Conservation (phyloP, 805 yeast species). For the Ogataea henricii region DNA sequence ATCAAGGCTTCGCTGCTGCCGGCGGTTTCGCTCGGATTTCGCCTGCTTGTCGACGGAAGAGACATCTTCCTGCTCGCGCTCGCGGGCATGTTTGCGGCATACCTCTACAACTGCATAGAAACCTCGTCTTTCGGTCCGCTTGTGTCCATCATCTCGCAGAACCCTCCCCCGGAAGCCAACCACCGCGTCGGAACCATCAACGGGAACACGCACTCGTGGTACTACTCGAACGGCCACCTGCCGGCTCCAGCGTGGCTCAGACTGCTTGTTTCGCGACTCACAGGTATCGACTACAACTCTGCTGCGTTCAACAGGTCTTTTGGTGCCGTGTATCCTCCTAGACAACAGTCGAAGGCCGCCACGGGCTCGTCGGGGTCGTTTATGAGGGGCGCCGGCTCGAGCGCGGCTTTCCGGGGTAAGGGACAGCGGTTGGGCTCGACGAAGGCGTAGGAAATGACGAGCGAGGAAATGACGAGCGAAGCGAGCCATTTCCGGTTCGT, state of each 20-base stretch:
- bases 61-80: slow-evolving; percentile 42
- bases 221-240: slow-evolving; percentile 54
- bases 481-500: too few species aligned
- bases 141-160: slow-evolving; percentile 29
- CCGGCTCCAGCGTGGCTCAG: slow-evolving; percentile 55
- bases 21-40: slow-evolving; percentile 40
- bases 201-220: slow-evolving; percentile 33
- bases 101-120: slow-evolving; percentile 62
- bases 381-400: slow-evolving; percentile 32
- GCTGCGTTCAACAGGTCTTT: slow-evolving; percentile 30
- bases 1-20: slow-evolving; percentile 59
- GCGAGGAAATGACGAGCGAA: too few species aligned
- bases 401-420: slow-evolving; percentile 29
- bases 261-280: slow-evolving; percentile 29
- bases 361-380: slow-evolving; percentile 20
- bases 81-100: slow-evolving; percentile 57
- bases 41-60: slow-evolving; percentile 48
- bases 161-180: slow-evolving; percentile 20
- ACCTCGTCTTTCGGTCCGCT: slow-evolving; percentile 55
- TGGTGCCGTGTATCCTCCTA: slow-evolving; percentile 23
- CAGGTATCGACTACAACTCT: slow-evolving; percentile 35
- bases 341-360: slow-evolving; percentile 9
- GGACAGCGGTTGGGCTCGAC: slow-evolving; percentile 39
- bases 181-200: slow-evolving; percentile 35
- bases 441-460: too few species aligned